Evolutionary conservation across 139 green algal genomes (phyloP).

Genomic region (Coccomyxa sp.): DNA sequence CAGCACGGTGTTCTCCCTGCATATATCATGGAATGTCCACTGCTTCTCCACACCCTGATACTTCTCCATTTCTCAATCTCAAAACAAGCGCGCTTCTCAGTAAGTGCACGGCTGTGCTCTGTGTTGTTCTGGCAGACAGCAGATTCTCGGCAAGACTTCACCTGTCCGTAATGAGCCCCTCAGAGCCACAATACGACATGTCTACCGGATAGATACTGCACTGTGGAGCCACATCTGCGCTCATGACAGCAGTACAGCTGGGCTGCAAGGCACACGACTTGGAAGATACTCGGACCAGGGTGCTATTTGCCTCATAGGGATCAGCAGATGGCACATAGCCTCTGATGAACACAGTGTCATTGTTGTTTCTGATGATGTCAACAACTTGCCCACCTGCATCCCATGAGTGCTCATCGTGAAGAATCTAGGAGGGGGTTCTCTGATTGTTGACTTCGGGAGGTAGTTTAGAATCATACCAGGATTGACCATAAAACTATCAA

Average conservation of each 20-base stretch:
- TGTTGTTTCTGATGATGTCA: background rate
- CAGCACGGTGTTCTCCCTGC: too few relatives aligned
- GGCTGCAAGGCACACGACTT: background rate
- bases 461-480: too few relatives aligned
- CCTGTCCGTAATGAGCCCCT: background rate
- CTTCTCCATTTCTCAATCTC: too few relatives aligned
- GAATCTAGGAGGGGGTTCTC: too few relatives aligned
- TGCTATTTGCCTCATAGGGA: background rate
- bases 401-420: too few relatives aligned
- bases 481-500: too few relatives aligned
- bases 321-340: background rate
- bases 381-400: slow-evolving; percentile 1
- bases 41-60: too few relatives aligned
- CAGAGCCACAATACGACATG: background rate
- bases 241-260: background rate
- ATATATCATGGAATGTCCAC: too few relatives aligned
- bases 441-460: too few relatives aligned
- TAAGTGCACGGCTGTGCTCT: too few relatives aligned
- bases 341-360: background rate
- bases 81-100: too few relatives aligned
- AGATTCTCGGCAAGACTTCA: background rate
- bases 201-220: background rate
- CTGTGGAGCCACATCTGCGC: background rate
- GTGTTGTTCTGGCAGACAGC: too few relatives aligned
- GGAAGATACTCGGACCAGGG: background rate